Conservation (phyloP, 148 eudicot genomes). For the Talinum fruticosum region DNA sequence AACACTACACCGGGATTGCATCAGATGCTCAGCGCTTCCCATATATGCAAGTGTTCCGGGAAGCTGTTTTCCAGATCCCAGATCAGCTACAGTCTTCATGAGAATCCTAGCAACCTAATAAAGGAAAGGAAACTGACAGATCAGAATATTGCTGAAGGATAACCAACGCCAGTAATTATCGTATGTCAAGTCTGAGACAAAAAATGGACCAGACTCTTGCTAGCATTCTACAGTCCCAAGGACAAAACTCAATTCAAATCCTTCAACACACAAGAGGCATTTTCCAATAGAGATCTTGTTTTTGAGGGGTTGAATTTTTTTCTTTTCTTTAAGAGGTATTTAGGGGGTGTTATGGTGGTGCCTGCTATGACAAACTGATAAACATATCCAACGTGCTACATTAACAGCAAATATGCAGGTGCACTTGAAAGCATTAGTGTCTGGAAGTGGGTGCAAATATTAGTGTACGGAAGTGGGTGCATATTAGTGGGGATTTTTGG, state of each 20-base stretch:
- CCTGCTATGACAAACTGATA: background rate
- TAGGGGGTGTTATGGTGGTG: no score
- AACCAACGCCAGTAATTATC: background rate
- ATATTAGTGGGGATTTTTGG: no score
- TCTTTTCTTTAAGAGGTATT: no score
- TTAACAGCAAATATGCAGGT: background rate
- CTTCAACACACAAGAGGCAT: no score
- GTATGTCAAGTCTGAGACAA: background rate
- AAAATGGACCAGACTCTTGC: no score
- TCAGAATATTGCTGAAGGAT: background rate
- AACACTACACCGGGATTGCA: slow-evolving; percentile 56
- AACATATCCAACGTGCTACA: background rate
- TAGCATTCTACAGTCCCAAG: no score
- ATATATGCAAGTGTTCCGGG: slow-evolving; percentile 74
- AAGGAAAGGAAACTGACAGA: background rate
- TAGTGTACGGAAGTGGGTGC: no score
- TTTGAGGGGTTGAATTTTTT: background rate
- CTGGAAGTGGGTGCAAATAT: no score
- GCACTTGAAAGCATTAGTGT: background rate
- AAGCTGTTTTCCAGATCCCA: slow-evolving; percentile 63
- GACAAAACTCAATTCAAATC: background rate
- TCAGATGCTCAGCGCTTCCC: slow-evolving; percentile 67
- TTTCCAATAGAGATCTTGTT: no score
- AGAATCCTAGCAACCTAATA: slow-evolving; percentile 86
- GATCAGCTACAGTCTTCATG: slow-evolving; percentile 78